Percentiles rank a stretch among this genome's conserved stretches.
phyloP scores from a whole-genome alignment of 371 early-diverging fungal genomes.

The Mucor indicus region DNA sequence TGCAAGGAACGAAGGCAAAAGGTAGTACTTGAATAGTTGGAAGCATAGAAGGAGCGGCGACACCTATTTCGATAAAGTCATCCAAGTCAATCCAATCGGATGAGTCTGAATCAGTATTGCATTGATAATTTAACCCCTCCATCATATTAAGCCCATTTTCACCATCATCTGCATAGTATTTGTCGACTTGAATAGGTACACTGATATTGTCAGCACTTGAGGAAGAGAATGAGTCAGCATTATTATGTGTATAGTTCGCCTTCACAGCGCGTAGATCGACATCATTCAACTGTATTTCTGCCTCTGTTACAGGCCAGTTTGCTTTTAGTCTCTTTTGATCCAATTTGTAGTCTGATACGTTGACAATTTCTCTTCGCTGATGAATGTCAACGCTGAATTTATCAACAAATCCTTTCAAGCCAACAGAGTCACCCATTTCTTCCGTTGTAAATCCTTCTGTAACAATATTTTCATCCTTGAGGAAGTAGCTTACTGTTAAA shows the following conservation, averaged over 20 bases:
- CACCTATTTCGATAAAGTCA: constrained; percentile 43
- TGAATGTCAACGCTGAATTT: constrained; percentile 48
- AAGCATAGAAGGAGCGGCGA: constrained; percentile 14
- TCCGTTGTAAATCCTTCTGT: constrained; percentile 11
- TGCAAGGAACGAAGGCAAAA: constrained; percentile 58
- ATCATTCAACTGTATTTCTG: constrained; percentile 43
- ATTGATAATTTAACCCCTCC: constrained; percentile 33
- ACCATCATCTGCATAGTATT: background rate
- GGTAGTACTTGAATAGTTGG: constrained; percentile 52
- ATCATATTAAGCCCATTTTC: constrained; percentile 24
- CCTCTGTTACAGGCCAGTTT: constrained; percentile 48
- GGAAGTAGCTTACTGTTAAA: constrained; percentile 28
- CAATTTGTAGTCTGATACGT: constrained; percentile 25
- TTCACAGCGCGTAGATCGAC: constrained; percentile 44
- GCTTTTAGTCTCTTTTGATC: constrained; percentile 43
- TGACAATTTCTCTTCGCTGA: constrained; percentile 37
- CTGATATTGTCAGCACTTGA: constrained; percentile 10
- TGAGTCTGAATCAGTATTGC: constrained; percentile 36
- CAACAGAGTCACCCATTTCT: constrained; percentile 38
- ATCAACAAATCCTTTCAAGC: constrained; percentile 42
- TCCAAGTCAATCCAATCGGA: constrained; percentile 48
- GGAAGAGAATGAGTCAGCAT: constrained; percentile 3
- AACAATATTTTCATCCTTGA: constrained; percentile 23
- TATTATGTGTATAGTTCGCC: constrained; percentile 9
- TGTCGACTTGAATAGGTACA: background rate